Evolutionary conservation across 768 basidiomycete species (phyloP).

Genomic region (Trametes coccinea): DNA sequence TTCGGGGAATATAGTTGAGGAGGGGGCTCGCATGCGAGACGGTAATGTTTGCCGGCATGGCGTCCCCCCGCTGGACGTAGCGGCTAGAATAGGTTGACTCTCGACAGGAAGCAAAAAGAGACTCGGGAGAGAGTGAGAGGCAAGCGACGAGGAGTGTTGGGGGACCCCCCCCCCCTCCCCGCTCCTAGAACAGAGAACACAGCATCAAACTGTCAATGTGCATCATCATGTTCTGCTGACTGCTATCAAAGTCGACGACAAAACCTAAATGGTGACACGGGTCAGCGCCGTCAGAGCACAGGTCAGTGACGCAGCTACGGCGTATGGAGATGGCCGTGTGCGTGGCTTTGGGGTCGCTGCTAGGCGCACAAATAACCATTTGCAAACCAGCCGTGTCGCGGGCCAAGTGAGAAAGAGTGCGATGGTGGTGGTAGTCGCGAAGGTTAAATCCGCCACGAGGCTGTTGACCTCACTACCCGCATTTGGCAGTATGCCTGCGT

Average conservation of each 20-base stretch:
- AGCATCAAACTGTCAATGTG: constrained; percentile 1
- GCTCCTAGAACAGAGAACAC: neutral
- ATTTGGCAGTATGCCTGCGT: no score
- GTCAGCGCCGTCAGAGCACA: no score
- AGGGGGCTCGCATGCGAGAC: constrained; percentile 26
- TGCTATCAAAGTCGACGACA: neutral
- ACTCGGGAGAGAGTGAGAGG: neutral
- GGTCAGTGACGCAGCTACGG: neutral
- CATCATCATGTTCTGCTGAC: constrained; percentile 2
- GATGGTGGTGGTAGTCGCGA: no score
- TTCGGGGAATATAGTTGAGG: constrained; percentile 25
- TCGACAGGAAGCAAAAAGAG: neutral
- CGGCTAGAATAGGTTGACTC: no score
- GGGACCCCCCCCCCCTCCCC: no score
- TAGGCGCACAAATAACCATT: no score
- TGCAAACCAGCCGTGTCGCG: no score
- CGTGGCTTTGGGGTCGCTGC: no score
- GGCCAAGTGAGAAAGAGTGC: no score
- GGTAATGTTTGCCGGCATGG: constrained; percentile 22
- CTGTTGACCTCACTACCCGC: neutral
- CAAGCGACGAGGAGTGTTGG: no score
- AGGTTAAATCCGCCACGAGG: neutral
- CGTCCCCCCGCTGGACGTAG: neutral
- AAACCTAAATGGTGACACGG: no score
- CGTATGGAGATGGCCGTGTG: no score